Conservation (phyloP, 1,139 yeast genomes). For the Nadsonia starkeyi-henricii region DNA sequence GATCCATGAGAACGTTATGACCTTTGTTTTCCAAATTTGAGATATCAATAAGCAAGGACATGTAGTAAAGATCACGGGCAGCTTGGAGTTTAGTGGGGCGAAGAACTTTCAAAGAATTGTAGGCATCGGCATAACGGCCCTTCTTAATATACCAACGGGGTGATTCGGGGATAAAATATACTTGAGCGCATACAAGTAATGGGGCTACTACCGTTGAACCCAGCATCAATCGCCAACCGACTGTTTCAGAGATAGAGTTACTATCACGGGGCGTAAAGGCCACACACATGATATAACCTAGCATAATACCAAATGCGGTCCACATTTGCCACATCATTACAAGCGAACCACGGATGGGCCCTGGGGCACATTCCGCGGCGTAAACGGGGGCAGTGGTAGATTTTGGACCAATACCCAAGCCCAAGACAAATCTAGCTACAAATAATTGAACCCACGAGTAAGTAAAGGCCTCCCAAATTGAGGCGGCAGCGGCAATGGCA, state of each 20-base stretch:
- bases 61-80: constrained; percentile 66
- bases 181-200: constrained; percentile 47
- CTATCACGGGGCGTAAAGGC: constrained; percentile 38
- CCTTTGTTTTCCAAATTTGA: constrained; percentile 40
- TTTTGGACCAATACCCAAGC: constrained; percentile 70
- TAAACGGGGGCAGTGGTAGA: constrained; percentile 73
- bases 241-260: constrained; percentile 33
- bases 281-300: constrained; percentile 59
- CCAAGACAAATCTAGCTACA: constrained; percentile 56
- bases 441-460: constrained; percentile 65
- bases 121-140: constrained; percentile 44
- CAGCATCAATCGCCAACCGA: constrained; percentile 72
- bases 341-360: constrained; percentile 60
- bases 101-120: constrained; percentile 34
- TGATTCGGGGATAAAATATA: constrained; percentile 61
- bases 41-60: constrained; percentile 48
- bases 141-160: constrained; percentile 73
- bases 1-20: constrained; percentile 29
- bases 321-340: constrained; percentile 86
- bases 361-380: constrained; percentile 71
- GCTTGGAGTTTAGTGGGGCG: constrained; percentile 45
- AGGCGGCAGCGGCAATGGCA: constrained; percentile 47
- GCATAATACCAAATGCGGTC: constrained; percentile 77
- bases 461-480: constrained; percentile 67
- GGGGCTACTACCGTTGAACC: constrained; percentile 72